Base-by-base conservation (phyloP, 2,329 filamentous ascomycete species). In the Fusarium coicis region DNA sequence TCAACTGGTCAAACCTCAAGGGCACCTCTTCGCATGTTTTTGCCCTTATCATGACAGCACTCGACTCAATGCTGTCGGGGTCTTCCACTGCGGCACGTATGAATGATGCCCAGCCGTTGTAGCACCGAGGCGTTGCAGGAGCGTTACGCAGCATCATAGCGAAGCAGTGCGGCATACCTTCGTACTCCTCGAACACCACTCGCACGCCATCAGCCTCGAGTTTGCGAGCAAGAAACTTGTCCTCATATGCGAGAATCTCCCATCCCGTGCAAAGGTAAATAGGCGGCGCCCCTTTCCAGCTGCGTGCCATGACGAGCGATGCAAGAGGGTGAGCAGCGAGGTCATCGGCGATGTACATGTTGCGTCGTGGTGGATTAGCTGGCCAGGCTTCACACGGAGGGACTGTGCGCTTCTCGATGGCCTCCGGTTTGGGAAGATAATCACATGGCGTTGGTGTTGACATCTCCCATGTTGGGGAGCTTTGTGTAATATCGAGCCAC, bases 161-260 rank as follows among this genome's bases (percentile, higher is more conserved):
- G 78, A 94, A 96, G 74, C 89, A 90, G 81, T 95, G 93, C 60
- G 93, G 93, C 93, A 96, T 96, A 7, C 90, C 92, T 79, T 95
- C 91, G 79, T 91, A 96, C 81, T 94, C 89, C 79, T 93, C 89
- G 76, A 91, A 92, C 7, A 89, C 85, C 0, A 95, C 88, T 1
- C 77, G 78, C 1, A 92, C 91, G 10, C 88, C 90, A 50, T 92
- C 88, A 12, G 76, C 72, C 21, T 84, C 84, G 16, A 93, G 84
- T 43, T 86, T 85, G 44, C 83, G 81, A 0, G 91, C 92, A 5
- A 93, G 78, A 58, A 89, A 89, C 71, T 86, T 86, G 67, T 86
- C 87, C 80, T 95, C 93, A 79, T 94, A 92, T 2, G 88, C 84
- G 15, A 96, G 84, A 74, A 92, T 86, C 81, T 96, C 93, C 84